These are phyloP conservation scores for Hemerocallis citrina DNA, from an alignment of 106 monocot genomes.

Conservation along the genomic window DNA sequence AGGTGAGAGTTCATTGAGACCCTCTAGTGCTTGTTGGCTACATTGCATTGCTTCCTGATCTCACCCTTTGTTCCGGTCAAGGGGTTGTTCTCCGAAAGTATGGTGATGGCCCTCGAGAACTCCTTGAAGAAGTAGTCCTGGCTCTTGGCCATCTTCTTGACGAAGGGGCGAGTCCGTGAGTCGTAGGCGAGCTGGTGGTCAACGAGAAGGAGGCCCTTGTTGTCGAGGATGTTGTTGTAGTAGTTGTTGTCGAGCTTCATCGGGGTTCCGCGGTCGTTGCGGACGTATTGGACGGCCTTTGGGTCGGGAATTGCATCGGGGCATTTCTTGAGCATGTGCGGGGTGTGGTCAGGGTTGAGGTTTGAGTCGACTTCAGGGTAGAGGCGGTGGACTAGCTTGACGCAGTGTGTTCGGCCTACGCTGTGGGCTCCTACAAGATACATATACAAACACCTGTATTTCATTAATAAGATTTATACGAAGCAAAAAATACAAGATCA, in stretches of 20 bases:
- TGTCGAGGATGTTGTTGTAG: conserved; percentile 69
- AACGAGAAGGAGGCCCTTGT: conserved; percentile 66
- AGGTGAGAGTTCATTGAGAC: no score
- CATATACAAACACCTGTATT: no score
- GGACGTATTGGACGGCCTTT: conserved; percentile 75
- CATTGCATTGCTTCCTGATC: conserved; percentile 55
- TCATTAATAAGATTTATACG: no score
- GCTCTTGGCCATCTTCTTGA: conserved; percentile 78
- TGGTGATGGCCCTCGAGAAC: conserved; percentile 45
- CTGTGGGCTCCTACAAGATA: conserved; percentile 65
- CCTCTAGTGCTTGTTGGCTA: conserved; percentile 49
- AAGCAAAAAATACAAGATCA: no score
- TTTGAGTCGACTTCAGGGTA: conserved; percentile 66
- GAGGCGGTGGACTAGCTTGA: conserved; percentile 71
- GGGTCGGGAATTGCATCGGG: conserved; percentile 70
- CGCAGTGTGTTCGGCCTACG: conserved; percentile 75
- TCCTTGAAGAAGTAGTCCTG: conserved; percentile 71
- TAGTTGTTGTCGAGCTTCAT: conserved; percentile 91
- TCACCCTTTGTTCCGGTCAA: conserved; percentile 63
- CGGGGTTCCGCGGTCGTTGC: conserved; percentile 69
- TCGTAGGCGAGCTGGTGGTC: conserved; percentile 66
- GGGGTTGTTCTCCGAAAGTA: conserved; percentile 73
- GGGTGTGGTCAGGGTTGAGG: conserved; percentile 63
- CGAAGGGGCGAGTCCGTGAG: conserved; percentile 39
- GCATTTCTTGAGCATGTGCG: conserved; percentile 82